Evolutionary conservation across 306 rosid species (phyloP).

Genomic region (Vigna reflexopilosa): DNA sequence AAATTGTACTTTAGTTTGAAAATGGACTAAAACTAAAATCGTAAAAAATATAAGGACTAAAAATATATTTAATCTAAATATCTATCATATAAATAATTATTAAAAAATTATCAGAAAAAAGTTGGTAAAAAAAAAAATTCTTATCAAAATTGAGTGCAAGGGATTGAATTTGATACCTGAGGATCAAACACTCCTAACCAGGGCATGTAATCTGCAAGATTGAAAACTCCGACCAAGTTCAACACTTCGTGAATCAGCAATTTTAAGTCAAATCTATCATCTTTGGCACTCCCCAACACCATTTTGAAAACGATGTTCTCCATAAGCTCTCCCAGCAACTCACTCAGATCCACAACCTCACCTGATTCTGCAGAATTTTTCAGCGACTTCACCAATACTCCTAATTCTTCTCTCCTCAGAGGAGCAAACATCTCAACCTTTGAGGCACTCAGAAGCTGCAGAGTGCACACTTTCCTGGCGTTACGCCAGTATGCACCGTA

Average conservation of each 20-base stretch:
- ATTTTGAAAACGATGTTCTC: background rate
- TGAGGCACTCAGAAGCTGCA: constrained; percentile 30
- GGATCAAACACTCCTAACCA: background rate
- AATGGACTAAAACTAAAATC: no score
- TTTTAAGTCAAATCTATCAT: constrained; percentile 23
- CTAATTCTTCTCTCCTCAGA: constrained; percentile 26
- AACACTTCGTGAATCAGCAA: background rate
- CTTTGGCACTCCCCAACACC: background rate
- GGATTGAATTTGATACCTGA: constrained; percentile 31
- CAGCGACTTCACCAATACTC: background rate
- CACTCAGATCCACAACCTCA: constrained; percentile 33
- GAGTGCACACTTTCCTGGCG: constrained; percentile 37
- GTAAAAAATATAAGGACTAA: no score
- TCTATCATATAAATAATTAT: no score
- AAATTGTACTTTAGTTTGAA: no score
- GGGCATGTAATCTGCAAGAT: constrained; percentile 44
- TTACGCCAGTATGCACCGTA: constrained; percentile 48
- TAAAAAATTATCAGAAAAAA: no score
- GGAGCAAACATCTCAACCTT: constrained; percentile 44
- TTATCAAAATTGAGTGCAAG: no score
- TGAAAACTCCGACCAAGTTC: background rate
- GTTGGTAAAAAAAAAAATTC: no score
- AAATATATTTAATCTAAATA: no score
- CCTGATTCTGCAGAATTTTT: background rate
- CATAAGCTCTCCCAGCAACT: background rate